Evolutionary conservation across 2,329 filamentous ascomycete genomes (phyloP).

Genomic region (Myriosclerotinia curreyana): DNA sequence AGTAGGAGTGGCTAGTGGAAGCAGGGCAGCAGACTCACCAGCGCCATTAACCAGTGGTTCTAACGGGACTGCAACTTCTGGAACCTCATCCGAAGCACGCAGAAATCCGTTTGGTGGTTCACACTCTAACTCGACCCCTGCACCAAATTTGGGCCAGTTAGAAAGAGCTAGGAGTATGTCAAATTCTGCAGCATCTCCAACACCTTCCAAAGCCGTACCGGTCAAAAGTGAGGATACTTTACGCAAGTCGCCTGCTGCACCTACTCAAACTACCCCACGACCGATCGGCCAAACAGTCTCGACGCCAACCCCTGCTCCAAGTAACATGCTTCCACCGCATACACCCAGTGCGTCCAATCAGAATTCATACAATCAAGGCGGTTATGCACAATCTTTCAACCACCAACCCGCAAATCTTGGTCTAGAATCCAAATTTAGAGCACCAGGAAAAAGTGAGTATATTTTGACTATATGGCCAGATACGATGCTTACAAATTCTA

Average conservation of each 20-base stretch:
- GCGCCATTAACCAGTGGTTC: slow-evolving; percentile 48
- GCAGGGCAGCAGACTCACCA: slow-evolving; percentile 51
- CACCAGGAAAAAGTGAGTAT: slow-evolving; percentile 48
- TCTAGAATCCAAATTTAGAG: slow-evolving; percentile 45
- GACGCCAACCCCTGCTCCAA: slow-evolving; percentile 33
- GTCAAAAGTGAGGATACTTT: slow-evolving; percentile 42
- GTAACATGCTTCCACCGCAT: slow-evolving; percentile 37
- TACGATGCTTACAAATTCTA: slow-evolving; percentile 39
- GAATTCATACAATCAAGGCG: slow-evolving; percentile 29
- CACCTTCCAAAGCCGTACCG: slow-evolving; percentile 35
- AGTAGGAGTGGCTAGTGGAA: slow-evolving; percentile 49
- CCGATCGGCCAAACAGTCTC: slow-evolving; percentile 43
- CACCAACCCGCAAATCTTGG: slow-evolving; percentile 39
- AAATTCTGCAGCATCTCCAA: slow-evolving; percentile 37
- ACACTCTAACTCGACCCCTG: slow-evolving; percentile 29
- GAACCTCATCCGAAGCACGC: slow-evolving; percentile 25
- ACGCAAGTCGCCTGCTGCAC: slow-evolving; percentile 35
- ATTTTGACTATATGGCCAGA: slow-evolving; percentile 15
- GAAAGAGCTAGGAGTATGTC: slow-evolving; percentile 38
- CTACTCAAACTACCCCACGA: slow-evolving; percentile 31
- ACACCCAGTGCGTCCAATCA: slow-evolving; percentile 32
- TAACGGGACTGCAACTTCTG: slow-evolving; percentile 20
- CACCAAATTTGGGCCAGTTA: slow-evolving; percentile 34
- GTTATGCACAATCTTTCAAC: slow-evolving; percentile 37
- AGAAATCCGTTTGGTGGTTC: slow-evolving; percentile 37